A percentile compares a stretch with the other conserved stretches of the same genome.
phyloP scores from a whole-genome alignment of 176 grass and related monocot genomes.

The Aegilops longissima region DNA sequence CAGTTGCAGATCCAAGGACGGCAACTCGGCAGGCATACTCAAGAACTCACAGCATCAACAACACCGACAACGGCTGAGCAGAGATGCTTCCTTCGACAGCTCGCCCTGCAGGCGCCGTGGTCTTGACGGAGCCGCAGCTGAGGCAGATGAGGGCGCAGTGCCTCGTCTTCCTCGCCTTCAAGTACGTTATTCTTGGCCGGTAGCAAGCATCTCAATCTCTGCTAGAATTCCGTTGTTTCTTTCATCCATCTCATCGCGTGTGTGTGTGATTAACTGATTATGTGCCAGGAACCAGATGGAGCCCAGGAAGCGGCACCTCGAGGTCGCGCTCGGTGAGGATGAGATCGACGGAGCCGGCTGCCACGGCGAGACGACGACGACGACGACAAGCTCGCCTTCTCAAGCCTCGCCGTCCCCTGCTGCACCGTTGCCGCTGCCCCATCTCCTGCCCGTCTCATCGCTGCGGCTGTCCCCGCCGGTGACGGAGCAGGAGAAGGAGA shows the following conservation, averaged over 20 bases:
- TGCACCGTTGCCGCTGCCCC: not conserved
- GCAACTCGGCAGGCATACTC: not conserved
- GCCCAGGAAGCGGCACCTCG: conserved; percentile 59
- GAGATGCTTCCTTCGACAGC: conserved; percentile 22
- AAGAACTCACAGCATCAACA: no score
- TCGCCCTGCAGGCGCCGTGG: conserved; percentile 25
- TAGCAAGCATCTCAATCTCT: no score
- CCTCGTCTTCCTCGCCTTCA: conserved; percentile 69
- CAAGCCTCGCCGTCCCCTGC: not conserved
- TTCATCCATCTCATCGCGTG: no score
- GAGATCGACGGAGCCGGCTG: not conserved
- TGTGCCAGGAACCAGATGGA: conserved; percentile 47
- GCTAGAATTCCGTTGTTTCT: not conserved
- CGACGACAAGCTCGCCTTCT: not conserved
- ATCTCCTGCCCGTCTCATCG: not conserved
- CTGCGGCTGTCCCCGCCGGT: not conserved
- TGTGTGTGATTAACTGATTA: not conserved
- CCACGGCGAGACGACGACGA: not conserved
- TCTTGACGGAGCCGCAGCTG: conserved; percentile 42
- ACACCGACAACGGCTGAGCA: not conserved
- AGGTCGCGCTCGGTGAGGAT: conserved; percentile 50
- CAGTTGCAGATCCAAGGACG: not conserved
- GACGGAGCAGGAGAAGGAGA: not conserved
- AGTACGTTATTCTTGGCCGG: not conserved
- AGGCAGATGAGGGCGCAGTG: conserved; percentile 87